Evolutionary conservation across 306 rosid species (phyloP), one percentile per base, ranked within the genome.

Genomic region (Sesbania bispinosa): DNA sequence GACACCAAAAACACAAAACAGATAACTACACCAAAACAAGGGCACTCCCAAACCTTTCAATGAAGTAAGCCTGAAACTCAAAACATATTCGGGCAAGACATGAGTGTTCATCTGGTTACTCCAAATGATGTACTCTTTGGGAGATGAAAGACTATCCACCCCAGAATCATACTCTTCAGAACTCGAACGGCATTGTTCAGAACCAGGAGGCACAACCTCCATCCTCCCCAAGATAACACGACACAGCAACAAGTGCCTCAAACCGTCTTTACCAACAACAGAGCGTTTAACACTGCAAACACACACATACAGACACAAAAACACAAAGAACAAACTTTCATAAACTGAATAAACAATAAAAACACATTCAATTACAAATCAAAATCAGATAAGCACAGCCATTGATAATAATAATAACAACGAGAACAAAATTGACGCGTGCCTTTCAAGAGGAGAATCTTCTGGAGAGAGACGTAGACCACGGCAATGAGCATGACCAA

Each of bases 151-250:
- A 68, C 77, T 71, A 54, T 94, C 99, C 52, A 86, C 86, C 10
- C 96, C 97, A 0, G 97, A 89, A 84, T 91, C 97, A 35, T 75
- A 91, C 8, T 83, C 88, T 5, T 80, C 81, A 0, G 88, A 86
- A 70, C 91, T 84, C 42, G 96, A 86, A 71, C 74, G 83, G 16
- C 77, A 68, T 83, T 89, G 97, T 0, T 73, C 32, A 15, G 96
- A 82, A 26, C 86, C 95, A 10, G 79, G 73, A 8, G 51, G 69
- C 24, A 94, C 93, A 45, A 82, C 57, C 81, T 94, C 99, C 10
- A 50, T 21, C 66, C 74, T 94, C 60, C 99, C 99, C 83, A 94
- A 7, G 63, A 89, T 85, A 11, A 88, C 99, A 18, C 97, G 96
- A 42, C 96, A 89, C 26, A 95, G 72, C 76, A 95, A 0, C 55